Evolutionary conservation across 306 rosid genomes (phyloP).

Genomic region (Ormosia emarginata): DNA sequence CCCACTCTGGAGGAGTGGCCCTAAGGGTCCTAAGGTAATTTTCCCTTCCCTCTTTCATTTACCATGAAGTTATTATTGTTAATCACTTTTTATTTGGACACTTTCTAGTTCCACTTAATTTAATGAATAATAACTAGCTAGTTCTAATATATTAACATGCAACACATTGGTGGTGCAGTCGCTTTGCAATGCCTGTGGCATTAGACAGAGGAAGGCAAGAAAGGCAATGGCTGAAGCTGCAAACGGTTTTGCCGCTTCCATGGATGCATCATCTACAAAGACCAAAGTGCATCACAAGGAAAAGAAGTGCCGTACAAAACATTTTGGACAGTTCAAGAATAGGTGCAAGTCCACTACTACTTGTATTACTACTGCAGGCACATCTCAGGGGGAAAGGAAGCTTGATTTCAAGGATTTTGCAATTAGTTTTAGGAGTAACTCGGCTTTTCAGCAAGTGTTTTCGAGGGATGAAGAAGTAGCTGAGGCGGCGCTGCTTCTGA

Average conservation of each 20-base stretch:
- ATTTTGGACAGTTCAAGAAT: constrained; percentile 33
- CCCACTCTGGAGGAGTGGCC: constrained; percentile 98
- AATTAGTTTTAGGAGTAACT: constrained; percentile 28
- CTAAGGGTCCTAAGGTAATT: constrained; percentile 87
- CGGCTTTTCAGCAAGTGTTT: constrained; percentile 35
- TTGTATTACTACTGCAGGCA: constrained; percentile 27
- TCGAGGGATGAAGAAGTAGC: constrained; percentile 62
- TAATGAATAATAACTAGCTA: no score
- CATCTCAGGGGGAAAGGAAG: constrained; percentile 3
- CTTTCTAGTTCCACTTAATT: not conserved
- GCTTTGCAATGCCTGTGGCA: constrained; percentile 96
- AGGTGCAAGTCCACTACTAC: constrained; percentile 28
- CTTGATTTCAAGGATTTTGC: constrained; percentile 36
- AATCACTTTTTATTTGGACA: not conserved
- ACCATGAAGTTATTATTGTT: not conserved
- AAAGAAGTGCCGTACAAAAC: constrained; percentile 37
- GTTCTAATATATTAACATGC: constrained; percentile 15
- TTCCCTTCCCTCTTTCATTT: not conserved
- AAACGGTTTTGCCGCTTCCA: not conserved
- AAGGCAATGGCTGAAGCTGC: constrained; percentile 69
- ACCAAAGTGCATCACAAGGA: constrained; percentile 42
- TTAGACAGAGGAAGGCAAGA: constrained; percentile 80
- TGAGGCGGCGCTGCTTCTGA: constrained; percentile 61
- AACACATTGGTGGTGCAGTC: constrained; percentile 47
- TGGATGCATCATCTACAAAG: constrained; percentile 9